phyloP scores from a whole-genome alignment of 1,139 yeast genomes.

The Candida anutae region DNA sequence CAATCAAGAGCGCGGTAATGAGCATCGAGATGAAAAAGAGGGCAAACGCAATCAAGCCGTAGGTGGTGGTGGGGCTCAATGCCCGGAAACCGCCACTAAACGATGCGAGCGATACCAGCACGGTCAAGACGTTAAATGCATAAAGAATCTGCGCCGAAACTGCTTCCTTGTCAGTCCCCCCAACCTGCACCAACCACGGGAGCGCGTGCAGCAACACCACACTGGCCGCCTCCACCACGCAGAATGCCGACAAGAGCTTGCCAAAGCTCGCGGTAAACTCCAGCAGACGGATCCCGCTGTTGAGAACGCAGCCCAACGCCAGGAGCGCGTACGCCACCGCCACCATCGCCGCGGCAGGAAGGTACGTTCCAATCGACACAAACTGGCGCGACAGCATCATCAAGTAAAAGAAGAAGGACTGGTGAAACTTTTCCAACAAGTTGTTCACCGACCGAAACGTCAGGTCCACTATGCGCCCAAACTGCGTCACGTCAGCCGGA shows the following conservation, averaged over 20 bases:
- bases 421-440: slow-evolving; percentile 90
- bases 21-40: slow-evolving; percentile 60
- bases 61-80: slow-evolving; percentile 16
- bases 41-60: slow-evolving; percentile 31
- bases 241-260: slow-evolving; percentile 21
- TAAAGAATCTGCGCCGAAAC: slow-evolving; percentile 13
- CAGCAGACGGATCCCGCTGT: slow-evolving; percentile 24
- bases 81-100: slow-evolving; percentile 8
- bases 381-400: slow-evolving; percentile 71
- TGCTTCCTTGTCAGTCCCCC: slow-evolving; percentile 9
- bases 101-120: slow-evolving; percentile 15
- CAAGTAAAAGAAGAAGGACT: slow-evolving; percentile 89
- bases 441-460: slow-evolving; percentile 85
- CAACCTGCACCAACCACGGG: slow-evolving; percentile 15
- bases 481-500: slow-evolving; percentile 74
- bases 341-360: slow-evolving; percentile 76
- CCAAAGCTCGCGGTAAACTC: slow-evolving; percentile 19
- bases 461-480: slow-evolving; percentile 86
- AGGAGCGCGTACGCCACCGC: slow-evolving; percentile 68
- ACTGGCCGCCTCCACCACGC: slow-evolving; percentile 17
- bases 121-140: slow-evolving; percentile 13
- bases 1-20: slow-evolving; percentile 66
- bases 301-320: slow-evolving; percentile 53
- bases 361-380: slow-evolving; percentile 88
- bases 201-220: slow-evolving; percentile 13